Base-by-base conservation (phyloP, 1,284 basidiomycete genomes). In the Inonotus obliquus region DNA sequence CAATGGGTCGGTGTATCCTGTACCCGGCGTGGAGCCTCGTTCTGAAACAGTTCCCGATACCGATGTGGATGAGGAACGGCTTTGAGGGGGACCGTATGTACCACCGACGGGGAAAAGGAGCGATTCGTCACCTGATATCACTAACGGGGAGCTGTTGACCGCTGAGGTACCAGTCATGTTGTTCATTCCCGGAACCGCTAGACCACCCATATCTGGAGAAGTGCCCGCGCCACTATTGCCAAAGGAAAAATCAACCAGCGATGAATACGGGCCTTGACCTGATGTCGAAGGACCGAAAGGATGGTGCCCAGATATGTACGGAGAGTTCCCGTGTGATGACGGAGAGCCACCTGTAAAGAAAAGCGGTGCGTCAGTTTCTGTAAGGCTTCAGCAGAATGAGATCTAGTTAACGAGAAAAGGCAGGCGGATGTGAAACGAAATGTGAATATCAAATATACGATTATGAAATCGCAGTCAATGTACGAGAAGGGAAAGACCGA, bases 61-160 rank as follows among this genome's bases (percentile, higher is more conserved):
- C 48, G 53, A 19, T 5, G 54, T 5, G 47, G 39, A 44, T 23
- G 61, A 10, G 29, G 56, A 41, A 6, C 45, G 45, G 27, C 56
- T 58, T 17, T 25, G 23, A 23, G 45, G 44, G 10, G 56, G 13
- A n/a, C 19, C 19, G 29, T 37, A 27, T 14, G 53, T 14, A 60
- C 48, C 35, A 32, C 35, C 32, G 9, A 21, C 38, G 4, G 37
- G 27, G 27, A 52, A 52, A n/a, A 62, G 61, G 14, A 55, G 25
- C 21, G 61, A 45, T 17, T 57, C 55, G 21, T 62, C 56, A 51
- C 47, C 52, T 9, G 41, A 11, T 14, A 62, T 52, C 48, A 58
- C 52, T 25, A 58, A 27, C 10, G 61, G 61, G 14, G 61, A 62
- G 45, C 45, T 45, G 38, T 23, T 58, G 45, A 54, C 17, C 10